A percentile compares a stretch with the other conserved stretches of the same genome.
Evolutionary conservation across 495 filamentous ascomycete genomes (phyloP).

Genomic region (Tuber magnatum): DNA sequence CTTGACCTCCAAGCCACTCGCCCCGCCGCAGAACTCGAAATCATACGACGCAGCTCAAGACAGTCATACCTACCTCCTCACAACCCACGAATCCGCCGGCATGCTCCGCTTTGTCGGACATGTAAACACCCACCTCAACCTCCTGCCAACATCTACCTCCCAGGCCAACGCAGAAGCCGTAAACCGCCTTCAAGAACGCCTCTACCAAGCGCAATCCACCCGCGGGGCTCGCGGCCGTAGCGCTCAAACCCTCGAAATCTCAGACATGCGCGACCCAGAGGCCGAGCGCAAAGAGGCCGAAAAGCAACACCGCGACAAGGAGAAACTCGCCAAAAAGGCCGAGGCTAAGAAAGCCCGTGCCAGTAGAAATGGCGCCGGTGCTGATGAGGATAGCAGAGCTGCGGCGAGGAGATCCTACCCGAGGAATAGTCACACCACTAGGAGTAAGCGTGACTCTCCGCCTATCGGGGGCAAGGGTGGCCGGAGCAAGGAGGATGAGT

Average conservation of each 20-base stretch:
- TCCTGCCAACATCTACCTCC: constrained; percentile 50
- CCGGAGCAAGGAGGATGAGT: constrained; percentile 60
- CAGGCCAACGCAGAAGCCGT: constrained; percentile 59
- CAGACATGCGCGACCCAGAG: constrained; percentile 58
- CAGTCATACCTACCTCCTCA: constrained; percentile 62
- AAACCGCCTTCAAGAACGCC: constrained; percentile 55
- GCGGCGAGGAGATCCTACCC: constrained; percentile 45
- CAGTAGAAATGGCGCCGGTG: constrained; percentile 50
- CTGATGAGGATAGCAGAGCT: constrained; percentile 56
- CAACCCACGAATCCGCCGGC: constrained; percentile 53
- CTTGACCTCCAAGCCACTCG: constrained; percentile 57
- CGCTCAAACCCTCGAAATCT: constrained; percentile 50
- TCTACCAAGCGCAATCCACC: constrained; percentile 54
- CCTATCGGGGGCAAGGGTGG: constrained; percentile 50
- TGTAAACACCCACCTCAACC: constrained; percentile 55
- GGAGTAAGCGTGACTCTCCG: constrained; percentile 50
- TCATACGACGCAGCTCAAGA: constrained; percentile 56
- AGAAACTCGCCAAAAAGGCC: constrained; percentile 46
- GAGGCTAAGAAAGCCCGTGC: constrained; percentile 44
- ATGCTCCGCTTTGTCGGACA: constrained; percentile 61
- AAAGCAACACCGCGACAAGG: constrained; percentile 53
- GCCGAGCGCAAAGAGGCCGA: constrained; percentile 57
- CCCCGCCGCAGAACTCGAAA: constrained; percentile 48
- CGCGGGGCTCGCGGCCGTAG: constrained; percentile 50
- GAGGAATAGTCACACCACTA: constrained; percentile 44